Evolutionary conservation across 2,329 filamentous ascomycete species (phyloP), one percentile per base, ranked within the genome.

Genomic region (Botrytis medusae): DNA sequence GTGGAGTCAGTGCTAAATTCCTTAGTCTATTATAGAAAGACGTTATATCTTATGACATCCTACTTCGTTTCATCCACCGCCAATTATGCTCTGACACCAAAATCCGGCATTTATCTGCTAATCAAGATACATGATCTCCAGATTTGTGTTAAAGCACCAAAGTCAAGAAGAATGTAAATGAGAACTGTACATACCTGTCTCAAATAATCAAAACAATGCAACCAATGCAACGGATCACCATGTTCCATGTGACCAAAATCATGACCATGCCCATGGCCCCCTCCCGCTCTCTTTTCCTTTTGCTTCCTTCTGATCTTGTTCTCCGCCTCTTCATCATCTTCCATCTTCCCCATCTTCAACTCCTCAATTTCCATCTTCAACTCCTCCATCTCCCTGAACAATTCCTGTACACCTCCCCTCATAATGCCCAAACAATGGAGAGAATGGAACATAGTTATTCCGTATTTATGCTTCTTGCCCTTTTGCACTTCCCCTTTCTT

Each of bases 131-230:
- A 57, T 54, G 29, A 10, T 5, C 20, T 5, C 29, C 32, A 40
- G 32, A 7, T 64, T 46, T 14, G 9, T 22, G 3, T 51, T 22
- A 12, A 18, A n/a, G 16, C 8, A 16, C 12, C 22, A 3, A 67
- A 22, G 12, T n/a, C 29, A 34, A 16, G 48, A 22, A 32, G 25
- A 59, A 25, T 18, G 18, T 9, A n/a, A 37, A 34, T 67, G 32
- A n/a, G 14, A 8, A 44, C 8, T n/a, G 6, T 54, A 57, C 71
- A 51, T 63, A 73, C 71, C 71, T 73, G 71, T 73, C 71, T 69
- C 44, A 73, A 54, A 70, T 73, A 73, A 44, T 73, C 71, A 69
- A 73, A 73, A 44, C 71, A 73, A 65, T 73, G 71, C 22, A 73
- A 57, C 71, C 64, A 69, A 70, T 73, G 71, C 44, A 54, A 16